Base-by-base conservation (phyloP, 148 eudicot species). In the Bassia scoparia region DNA sequence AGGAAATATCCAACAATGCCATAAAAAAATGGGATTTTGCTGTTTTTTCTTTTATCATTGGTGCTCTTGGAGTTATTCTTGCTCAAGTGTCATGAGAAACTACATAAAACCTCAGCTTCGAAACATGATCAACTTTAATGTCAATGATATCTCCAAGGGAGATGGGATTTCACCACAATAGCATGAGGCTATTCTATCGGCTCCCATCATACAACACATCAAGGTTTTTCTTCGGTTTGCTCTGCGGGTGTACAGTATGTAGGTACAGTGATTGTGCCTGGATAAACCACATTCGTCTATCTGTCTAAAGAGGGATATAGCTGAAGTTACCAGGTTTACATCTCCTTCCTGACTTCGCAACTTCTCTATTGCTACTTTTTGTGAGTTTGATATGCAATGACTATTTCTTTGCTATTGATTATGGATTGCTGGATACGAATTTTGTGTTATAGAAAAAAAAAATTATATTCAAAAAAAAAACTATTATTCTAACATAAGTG, bases 241-340 rank as follows among this genome's bases (percentile, higher is more conserved):
- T 53, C 75, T 0, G 82, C n/a, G 82, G 18, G 49, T 60, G 2
- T 79, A 79, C 29, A 64, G n/a, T n/a, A 79, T 46, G 82, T 74
- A 15, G 71, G n/a, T n/a, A n/a, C 70, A 0, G 82, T 79, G 54
- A 65, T 70, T 2, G 82, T 79, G 8, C 82, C 82, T 55, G 24
- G 65, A 70, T 17, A 79, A 79, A 31, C 24, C 69, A 79, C 29
- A 24, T 79, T 15, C n/a, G 78, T 74, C 16, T 63, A 74, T 67
- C 15, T 79, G n/a, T n/a, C n/a, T n/a, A n/a, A n/a, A n/a, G 35
- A 78, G 82, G 11, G 82, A 79, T 55, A 78, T 78, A 10, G 75
- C 75, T 17, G 60, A 69, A 5, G 67, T 53, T 0, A 79, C 82
- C 17, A 79, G 46, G 48, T 44, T 79, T 33, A 79, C 78, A 10